A percentile compares a stretch with the other conserved stretches of the same genome.
phyloP scores from a whole-genome alignment of 805 yeast species.

The Scheffersomyces ergatensis region DNA sequence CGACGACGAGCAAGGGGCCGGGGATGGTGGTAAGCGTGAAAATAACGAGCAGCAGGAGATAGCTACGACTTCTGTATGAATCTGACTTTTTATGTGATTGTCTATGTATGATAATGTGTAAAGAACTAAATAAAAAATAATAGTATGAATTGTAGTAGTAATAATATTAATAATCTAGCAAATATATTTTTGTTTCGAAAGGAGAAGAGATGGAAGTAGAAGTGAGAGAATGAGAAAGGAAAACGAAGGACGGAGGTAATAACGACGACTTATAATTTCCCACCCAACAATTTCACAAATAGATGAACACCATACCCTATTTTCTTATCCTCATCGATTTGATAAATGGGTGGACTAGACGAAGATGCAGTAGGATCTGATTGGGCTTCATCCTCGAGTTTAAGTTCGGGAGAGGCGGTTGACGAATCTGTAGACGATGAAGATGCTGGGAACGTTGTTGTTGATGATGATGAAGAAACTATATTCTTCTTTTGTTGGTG shows the following conservation, averaged over 20 bases:
- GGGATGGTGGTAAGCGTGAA: too few species aligned
- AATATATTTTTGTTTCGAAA: neutral
- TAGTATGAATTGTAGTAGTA: too few species aligned
- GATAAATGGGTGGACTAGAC: conserved; percentile 11
- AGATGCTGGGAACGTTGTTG: neutral
- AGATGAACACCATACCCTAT: conserved; percentile 62
- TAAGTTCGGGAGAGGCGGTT: conserved; percentile 1
- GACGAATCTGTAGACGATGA: neutral
- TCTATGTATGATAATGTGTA: too few species aligned
- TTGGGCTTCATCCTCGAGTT: too few species aligned
- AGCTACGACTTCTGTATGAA: too few species aligned
- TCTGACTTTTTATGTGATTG: too few species aligned
- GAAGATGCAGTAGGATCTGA: too few species aligned
- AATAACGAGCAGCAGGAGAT: too few species aligned
- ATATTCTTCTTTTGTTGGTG: neutral
- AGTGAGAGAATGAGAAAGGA: too few species aligned
- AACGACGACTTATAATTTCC: conserved; percentile 37
- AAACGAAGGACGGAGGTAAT: neutral
- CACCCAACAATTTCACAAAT: conserved; percentile 64
- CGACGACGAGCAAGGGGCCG: too few species aligned
- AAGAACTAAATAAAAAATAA: too few species aligned
- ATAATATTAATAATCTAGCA: too few species aligned
- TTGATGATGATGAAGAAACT: neutral
- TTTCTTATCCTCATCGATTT: conserved; percentile 54
- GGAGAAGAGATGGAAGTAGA: neutral